phyloP scores from a whole-genome alignment of 2,329 filamentous ascomycete genomes.

The Botrytis byssoidea region DNA sequence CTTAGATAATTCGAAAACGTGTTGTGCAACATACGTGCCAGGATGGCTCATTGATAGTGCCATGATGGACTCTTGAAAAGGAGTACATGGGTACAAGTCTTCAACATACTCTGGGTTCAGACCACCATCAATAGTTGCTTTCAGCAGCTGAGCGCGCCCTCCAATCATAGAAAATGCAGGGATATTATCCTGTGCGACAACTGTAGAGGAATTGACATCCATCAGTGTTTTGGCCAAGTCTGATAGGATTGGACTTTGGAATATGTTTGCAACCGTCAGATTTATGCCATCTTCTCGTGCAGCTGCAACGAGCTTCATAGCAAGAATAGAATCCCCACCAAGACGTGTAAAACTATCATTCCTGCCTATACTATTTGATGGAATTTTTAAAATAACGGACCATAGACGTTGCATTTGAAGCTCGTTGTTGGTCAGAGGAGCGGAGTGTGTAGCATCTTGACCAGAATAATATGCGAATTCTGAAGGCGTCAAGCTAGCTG shows the following conservation, averaged over 20 bases:
- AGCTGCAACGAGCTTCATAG: constrained; percentile 47
- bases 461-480: constrained; percentile 15
- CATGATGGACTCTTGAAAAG: constrained; percentile 42
- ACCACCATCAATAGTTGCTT: constrained; percentile 12
- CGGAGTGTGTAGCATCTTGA: neutral
- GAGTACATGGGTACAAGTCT: constrained; percentile 42
- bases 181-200: neutral
- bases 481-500: neutral
- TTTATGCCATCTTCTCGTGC: constrained; percentile 34
- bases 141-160: constrained; percentile 28
- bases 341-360: constrained; percentile 43
- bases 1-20: constrained; percentile 26
- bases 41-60: constrained; percentile 37
- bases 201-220: constrained; percentile 29
- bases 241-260: constrained; percentile 43
- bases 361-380: constrained; percentile 24
- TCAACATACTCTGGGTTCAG: constrained; percentile 28
- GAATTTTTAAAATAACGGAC: constrained; percentile 21
- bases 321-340: constrained; percentile 40
- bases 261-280: constrained; percentile 46
- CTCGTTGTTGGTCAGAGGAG: constrained; percentile 17
- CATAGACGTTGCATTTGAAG: constrained; percentile 23
- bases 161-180: constrained; percentile 28
- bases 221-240: constrained; percentile 40
- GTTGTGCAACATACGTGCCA: constrained; percentile 41